These are phyloP conservation scores for Backusella mclennaniae DNA, from an alignment of 192 early-diverging fungal genomes.

Conservation along the genomic window DNA sequence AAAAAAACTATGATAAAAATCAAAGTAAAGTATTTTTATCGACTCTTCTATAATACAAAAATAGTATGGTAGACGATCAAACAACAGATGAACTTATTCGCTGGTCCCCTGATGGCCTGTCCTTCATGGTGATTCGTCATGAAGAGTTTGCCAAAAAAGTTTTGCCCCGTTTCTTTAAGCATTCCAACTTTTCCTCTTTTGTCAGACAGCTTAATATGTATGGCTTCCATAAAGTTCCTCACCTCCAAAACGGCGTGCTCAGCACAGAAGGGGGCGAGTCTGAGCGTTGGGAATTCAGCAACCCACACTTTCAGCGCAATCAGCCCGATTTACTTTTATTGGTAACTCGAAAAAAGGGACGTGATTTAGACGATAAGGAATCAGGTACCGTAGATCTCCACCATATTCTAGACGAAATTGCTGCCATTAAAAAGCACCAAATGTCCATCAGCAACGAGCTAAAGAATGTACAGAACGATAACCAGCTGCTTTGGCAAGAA, in stretches of 20 bases:
- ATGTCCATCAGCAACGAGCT: constrained; percentile 85
- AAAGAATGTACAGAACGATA: constrained; percentile 85
- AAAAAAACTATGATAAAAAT: neutral
- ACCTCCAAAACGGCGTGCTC: constrained; percentile 86
- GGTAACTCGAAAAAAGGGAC: constrained; percentile 81
- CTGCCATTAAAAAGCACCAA: constrained; percentile 91
- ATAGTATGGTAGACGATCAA: constrained; percentile 89
- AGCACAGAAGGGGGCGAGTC: constrained; percentile 61
- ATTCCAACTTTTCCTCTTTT: constrained; percentile 88
- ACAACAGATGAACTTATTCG: constrained; percentile 82
- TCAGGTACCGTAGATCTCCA: constrained; percentile 49
- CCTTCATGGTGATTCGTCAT: constrained; percentile 70
- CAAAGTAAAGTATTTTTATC: neutral
- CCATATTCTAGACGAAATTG: constrained; percentile 72
- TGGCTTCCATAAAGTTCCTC: constrained; percentile 96
- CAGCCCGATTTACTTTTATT: constrained; percentile 88
- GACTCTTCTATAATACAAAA: neutral
- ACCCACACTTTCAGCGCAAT: constrained; percentile 84
- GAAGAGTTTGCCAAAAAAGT: constrained; percentile 46
- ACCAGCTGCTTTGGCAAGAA: constrained; percentile 88
- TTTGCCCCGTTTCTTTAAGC: constrained; percentile 86
- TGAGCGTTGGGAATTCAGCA: constrained; percentile 90
- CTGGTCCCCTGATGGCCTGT: constrained; percentile 86
- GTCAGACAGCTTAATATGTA: constrained; percentile 94
- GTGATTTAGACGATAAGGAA: constrained; percentile 50